Base-by-base conservation (phyloP, 148 eudicot genomes). In the Dysphania ambrosioides region DNA sequence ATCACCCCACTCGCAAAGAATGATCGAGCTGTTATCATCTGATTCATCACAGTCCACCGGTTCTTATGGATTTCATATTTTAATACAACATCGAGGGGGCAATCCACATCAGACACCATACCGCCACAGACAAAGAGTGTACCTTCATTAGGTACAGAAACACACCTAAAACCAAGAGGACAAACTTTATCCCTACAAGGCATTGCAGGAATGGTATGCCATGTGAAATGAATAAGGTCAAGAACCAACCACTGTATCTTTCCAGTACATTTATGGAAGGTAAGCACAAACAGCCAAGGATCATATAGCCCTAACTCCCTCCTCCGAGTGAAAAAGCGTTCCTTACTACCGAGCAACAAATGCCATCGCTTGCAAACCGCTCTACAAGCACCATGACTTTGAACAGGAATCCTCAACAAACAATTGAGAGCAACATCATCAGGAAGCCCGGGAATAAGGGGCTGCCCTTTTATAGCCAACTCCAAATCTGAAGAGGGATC, bases 361-460 rank as follows among this genome's bases (percentile, higher is more conserved):
- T 84, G 83, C 97, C 99, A 95, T 69, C 91, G 83, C 72, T 85
- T 87, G 69, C 92, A 92, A 11, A 95, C 94, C 49, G 82, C 74
- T 77, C 82, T 86, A 84, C 88, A 85, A 23, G 82, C 31, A 8
- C 81, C 38, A 77, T 90, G 97, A 64, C 78, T 66, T 40, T 81
- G 63, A 53, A 95, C 89, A 30, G 99, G 93, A 21, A 92, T 68
- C 44, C 96, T 88, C 36, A 95, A 87, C 35, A 95, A 86, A 69
- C 99, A 95, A 77, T 83, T 87, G 27, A 92, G 87, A 44, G 97
- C 96, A 35, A 95, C 83, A 83, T 95, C 97, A 75, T 95, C 94
- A 0, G 97, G 97, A 32, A 95, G 94, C 0, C 97, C 97, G 0
- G 96, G 96, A 70, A 95, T 89, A 16, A 95, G 76, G 21, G 91